Percentiles rank a stretch among this genome's conserved stretches.
phyloP scores from a whole-genome alignment of 2,329 filamentous ascomycete genomes.

The Cordyceps javanica region DNA sequence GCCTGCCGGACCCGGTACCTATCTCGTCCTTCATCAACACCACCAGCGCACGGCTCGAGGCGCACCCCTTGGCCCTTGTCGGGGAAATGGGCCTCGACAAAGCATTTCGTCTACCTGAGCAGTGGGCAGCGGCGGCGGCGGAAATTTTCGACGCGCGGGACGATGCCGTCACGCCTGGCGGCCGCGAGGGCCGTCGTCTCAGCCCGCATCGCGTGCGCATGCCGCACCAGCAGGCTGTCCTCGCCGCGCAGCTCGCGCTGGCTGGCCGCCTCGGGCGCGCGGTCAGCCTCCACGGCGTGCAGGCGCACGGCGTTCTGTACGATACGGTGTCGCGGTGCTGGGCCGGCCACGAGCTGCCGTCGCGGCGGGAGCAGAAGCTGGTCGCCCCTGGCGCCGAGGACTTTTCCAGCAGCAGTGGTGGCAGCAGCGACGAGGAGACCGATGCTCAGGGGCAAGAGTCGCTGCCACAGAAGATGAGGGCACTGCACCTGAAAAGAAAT shows the following conservation, averaged over 20 bases:
- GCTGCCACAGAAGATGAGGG: constrained; percentile 14
- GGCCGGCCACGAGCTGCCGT: constrained; percentile 62
- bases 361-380: constrained; percentile 50
- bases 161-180: constrained; percentile 54
- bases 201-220: constrained; percentile 63
- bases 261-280: constrained; percentile 61
- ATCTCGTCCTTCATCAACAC: constrained; percentile 53
- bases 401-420: constrained; percentile 33
- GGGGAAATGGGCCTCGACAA: constrained; percentile 77
- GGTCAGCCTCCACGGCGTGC: constrained; percentile 68
- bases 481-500: constrained; percentile 3
- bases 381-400: constrained; percentile 43
- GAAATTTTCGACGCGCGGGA: constrained; percentile 25
- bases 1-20: constrained; percentile 53
- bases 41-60: constrained; percentile 48
- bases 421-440: constrained; percentile 31
- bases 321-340: constrained; percentile 60
- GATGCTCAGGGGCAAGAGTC: constrained; percentile 21
- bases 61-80: constrained; percentile 59
- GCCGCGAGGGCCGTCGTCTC: constrained; percentile 61
- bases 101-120: constrained; percentile 64
- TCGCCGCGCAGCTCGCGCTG: constrained; percentile 62
- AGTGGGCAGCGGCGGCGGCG: constrained; percentile 37
- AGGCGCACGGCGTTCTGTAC: constrained; percentile 66
- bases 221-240: constrained; percentile 60